Base-by-base conservation (phyloP, 192 early-diverging fungal genomes). In the Dispira simplex region DNA sequence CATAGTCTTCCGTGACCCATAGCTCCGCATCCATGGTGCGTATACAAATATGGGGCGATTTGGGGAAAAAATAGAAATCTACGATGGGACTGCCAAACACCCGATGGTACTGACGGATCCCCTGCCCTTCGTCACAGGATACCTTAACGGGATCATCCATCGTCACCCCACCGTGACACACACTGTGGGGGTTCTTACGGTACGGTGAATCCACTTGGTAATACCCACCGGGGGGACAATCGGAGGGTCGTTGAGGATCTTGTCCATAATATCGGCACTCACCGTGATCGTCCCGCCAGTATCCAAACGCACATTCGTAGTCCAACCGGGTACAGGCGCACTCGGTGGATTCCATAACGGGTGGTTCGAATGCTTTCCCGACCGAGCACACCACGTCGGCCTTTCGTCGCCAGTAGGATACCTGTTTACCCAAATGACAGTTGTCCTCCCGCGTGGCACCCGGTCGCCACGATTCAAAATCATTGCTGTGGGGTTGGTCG, bases 381-480 rank as follows among this genome's bases (percentile, higher is more conserved):
- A 97, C 83, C 46, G 64, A 77, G 68, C 92, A 94, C 1, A 72
- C 59, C 23, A 81, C 79, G 46, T 79, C 76, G 1, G 72, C 64
- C 74, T 90, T 90, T 66, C 93, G 77, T 10, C 91, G 75, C 81
- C 82, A 89, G 68, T 85, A 91, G 8, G 73, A 70, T 5, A 81
- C 76, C 68, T 84, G 76, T 10, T 71, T 51, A 25, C 84, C 86
- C 55, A 86, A 62, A 53, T 65, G 67, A 62, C 90, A 91, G 13
- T 77, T 72, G 55, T 85, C 72, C 23, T 82, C 82, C 43, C 82
- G 77, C 26, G 77, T 75, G n/a, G 79, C 78, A 49, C 81, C 77
- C 0, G 85, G 83, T n/a, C 76, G 79, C 93, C 93, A 96, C 63
- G 77, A 67, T 65, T 96, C 91, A 84, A 95, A 99, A 70, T 96